Percentiles rank a stretch among this genome's conserved stretches.
phyloP scores from a whole-genome alignment of 805 yeast genomes.

The Candida arabinofermentans region DNA sequence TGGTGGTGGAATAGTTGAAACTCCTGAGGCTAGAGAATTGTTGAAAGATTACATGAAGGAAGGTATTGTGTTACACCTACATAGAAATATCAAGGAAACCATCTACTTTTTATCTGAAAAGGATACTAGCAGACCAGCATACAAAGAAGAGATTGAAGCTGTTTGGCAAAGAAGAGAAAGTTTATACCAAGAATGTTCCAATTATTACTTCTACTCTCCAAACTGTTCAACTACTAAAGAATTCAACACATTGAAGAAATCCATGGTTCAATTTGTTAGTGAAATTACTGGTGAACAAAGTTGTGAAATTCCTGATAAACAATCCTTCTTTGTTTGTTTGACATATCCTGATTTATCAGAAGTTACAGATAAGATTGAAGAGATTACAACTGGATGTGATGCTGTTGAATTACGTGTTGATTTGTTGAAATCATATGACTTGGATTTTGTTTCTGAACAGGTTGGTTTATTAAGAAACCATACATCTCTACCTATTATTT shows the following conservation, averaged over 20 bases:
- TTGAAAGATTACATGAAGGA: constrained; percentile 49
- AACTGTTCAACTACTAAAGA: constrained; percentile 57
- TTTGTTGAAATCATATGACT: constrained; percentile 46
- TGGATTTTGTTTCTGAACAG: constrained; percentile 66
- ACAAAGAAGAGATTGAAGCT: constrained; percentile 66
- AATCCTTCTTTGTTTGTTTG: constrained; percentile 71
- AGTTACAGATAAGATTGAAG: constrained; percentile 42
- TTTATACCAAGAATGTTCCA: constrained; percentile 79
- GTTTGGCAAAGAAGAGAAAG: constrained; percentile 83
- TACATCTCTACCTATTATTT: constrained; percentile 69
- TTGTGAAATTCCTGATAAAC: constrained; percentile 36
- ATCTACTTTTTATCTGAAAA: constrained; percentile 61
- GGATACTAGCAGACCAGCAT: constrained; percentile 89
- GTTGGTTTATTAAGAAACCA: constrained; percentile 63
- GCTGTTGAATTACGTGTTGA: constrained; percentile 87
- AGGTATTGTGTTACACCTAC: constrained; percentile 86
- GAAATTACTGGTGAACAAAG: constrained; percentile 55
- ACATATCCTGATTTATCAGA: constrained; percentile 58
- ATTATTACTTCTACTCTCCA: constrained; percentile 70
- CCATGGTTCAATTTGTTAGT: constrained; percentile 55
- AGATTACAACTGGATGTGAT: constrained; percentile 61
- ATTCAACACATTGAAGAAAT: constrained; percentile 50
- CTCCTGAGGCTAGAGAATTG: constrained; percentile 56
- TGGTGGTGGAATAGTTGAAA: constrained; percentile 96
- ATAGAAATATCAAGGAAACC: constrained; percentile 80